A percentile compares a stretch with the other conserved stretches of the same genome.
phyloP scores from a whole-genome alignment of 1,284 basidiomycete genomes.

The Rhodotorula sp. region DNA sequence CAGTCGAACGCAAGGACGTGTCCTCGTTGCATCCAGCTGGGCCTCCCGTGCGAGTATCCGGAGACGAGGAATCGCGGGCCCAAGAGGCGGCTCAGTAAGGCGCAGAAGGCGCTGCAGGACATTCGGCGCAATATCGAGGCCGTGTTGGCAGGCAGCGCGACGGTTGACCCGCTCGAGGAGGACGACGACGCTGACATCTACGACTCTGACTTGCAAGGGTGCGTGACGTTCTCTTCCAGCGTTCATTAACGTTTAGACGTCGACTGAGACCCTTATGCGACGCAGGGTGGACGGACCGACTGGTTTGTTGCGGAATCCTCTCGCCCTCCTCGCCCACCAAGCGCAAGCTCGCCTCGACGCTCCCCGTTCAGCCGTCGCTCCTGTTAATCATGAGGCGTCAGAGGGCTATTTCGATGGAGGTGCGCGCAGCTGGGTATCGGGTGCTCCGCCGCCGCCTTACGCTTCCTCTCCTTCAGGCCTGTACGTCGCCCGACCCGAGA shows the following conservation, averaged over 20 bases:
- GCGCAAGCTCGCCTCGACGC: neutral
- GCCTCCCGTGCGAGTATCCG: neutral
- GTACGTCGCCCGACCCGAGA: conserved; percentile 16
- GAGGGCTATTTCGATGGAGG: conserved; percentile 3
- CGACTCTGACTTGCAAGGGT: too few relatives aligned
- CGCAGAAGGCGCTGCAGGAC: conserved; percentile 8
- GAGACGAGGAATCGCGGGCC: conserved; percentile 15
- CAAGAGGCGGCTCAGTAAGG: conserved; percentile 25
- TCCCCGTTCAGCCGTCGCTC: neutral
- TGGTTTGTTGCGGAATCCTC: neutral
- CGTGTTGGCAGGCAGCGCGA: neutral
- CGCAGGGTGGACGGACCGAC: neutral
- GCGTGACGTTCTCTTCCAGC: neutral
- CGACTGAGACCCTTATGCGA: neutral
- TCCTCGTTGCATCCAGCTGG: neutral
- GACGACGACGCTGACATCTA: neutral
- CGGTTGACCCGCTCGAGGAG: neutral
- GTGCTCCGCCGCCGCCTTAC: too few relatives aligned
- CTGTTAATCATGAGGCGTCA: too few relatives aligned
- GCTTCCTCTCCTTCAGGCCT: neutral
- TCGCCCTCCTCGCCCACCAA: neutral
- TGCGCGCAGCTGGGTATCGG: too few relatives aligned
- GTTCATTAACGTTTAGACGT: neutral
- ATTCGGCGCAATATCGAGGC: conserved; percentile 20
- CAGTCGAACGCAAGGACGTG: neutral